Conservation (phyloP, 2,329 filamentous ascomycete species). For the Colletotrichum sp. region DNA sequence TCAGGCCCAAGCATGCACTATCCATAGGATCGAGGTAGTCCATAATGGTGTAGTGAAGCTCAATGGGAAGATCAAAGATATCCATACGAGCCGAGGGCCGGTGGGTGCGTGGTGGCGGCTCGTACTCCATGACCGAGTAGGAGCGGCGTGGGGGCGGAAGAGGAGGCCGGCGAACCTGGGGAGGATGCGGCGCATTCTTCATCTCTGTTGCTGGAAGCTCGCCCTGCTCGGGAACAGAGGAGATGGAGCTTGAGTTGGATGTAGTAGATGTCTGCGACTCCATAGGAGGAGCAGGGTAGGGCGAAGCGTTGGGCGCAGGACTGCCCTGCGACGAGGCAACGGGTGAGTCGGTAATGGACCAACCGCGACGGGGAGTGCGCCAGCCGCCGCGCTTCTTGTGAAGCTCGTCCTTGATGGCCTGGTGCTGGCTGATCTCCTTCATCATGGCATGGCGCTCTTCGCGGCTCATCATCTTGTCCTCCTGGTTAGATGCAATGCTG, state of each 20-base stretch:
- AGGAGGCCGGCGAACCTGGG: conserved; percentile 30
- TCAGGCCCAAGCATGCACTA: conserved; percentile 65
- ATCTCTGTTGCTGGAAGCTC: conserved; percentile 23
- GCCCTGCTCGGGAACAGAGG: conserved; percentile 20
- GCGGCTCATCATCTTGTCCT: conserved; percentile 34
- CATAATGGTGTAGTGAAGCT: conserved; percentile 66
- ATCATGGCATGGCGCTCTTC: conserved; percentile 47
- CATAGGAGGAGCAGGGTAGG: not conserved
- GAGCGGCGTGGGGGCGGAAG: conserved; percentile 58
- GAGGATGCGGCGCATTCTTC: conserved; percentile 21
- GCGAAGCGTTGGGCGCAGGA: not conserved
- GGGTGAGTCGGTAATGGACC: conserved; percentile 51
- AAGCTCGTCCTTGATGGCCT: conserved; percentile 41
- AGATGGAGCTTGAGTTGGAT: not conserved
- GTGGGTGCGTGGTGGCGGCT: conserved; percentile 55
- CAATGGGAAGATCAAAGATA: conserved; percentile 59
- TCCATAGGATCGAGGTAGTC: conserved; percentile 70
- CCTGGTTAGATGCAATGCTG: conserved; percentile 20
- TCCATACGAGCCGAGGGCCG: conserved; percentile 49
- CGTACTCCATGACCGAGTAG: conserved; percentile 66
- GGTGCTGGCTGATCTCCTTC: conserved; percentile 42
- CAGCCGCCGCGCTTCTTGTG: conserved; percentile 39
- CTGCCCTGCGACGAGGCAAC: conserved; percentile 22
- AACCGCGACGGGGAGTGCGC: conserved; percentile 48
- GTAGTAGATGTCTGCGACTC: not conserved